A percentile compares a stretch with the other conserved stretches of the same genome.
phyloP scores from a whole-genome alignment of 192 early-diverging fungal species.

The Linnemannia exigua region DNA sequence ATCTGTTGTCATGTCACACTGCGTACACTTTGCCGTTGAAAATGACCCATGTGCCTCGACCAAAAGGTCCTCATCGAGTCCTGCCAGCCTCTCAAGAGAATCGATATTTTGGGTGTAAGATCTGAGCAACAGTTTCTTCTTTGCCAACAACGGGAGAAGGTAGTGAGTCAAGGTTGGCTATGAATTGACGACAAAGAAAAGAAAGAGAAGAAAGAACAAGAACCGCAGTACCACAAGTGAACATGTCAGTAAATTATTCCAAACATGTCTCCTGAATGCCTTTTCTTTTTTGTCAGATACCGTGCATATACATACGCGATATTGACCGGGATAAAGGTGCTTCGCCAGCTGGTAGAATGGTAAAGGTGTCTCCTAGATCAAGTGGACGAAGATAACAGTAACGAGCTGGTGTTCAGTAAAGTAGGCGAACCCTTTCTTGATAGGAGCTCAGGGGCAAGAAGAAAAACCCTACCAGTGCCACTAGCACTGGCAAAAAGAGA shows the following conservation, averaged over 20 bases:
- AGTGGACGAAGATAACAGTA: background rate
- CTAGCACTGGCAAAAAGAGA: background rate
- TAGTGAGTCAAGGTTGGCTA: constrained; percentile 91
- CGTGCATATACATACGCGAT: constrained; percentile 41
- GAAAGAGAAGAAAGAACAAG: background rate
- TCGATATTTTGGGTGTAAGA: constrained; percentile 99
- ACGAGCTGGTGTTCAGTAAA: background rate
- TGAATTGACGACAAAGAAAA: constrained; percentile 1
- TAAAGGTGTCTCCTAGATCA: constrained; percentile 73
- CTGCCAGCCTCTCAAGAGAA: constrained; percentile 90
- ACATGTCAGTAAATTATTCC: background rate
- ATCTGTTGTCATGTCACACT: constrained; percentile 65
- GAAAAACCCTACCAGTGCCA: background rate
- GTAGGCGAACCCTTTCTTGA: background rate
- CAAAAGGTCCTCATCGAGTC: constrained; percentile 75
- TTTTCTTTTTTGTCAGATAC: background rate
- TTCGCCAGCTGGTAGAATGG: constrained; percentile 92
- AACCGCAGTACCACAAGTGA: background rate
- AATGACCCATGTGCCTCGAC: constrained; percentile 98
- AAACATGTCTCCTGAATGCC: background rate
- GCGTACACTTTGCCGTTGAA: constrained; percentile 82
- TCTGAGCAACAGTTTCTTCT: constrained; percentile 79
- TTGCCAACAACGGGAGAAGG: constrained; percentile 83
- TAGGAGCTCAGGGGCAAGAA: background rate
- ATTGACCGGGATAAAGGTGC: constrained; percentile 91